A percentile compares a stretch with the other conserved stretches of the same genome.
Evolutionary conservation across 164 flowering plant genomes (phyloP).

Genomic region (Stephania cephalantha): DNA sequence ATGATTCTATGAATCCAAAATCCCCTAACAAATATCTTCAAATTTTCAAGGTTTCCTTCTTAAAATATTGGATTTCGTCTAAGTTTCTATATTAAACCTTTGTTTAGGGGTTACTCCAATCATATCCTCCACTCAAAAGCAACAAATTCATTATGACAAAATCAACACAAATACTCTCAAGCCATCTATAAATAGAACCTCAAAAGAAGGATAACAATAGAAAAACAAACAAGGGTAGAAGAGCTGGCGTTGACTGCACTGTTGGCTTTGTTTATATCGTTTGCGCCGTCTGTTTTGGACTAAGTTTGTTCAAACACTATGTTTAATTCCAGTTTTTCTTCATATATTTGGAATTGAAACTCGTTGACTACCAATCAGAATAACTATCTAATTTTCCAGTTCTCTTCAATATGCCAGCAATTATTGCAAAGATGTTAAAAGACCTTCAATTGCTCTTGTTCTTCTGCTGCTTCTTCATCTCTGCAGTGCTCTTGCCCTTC

Average conservation of each 20-base stretch:
- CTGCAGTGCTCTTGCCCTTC: background rate
- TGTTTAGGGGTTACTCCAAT: background rate
- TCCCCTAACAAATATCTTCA: background rate
- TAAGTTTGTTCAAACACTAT: background rate
- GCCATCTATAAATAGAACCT: background rate
- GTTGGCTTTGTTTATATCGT: background rate
- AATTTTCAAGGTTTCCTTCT: no score
- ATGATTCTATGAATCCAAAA: background rate
- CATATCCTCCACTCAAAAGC: background rate
- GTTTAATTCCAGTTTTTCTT: background rate
- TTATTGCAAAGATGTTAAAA: constrained; percentile 1
- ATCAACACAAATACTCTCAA: background rate
- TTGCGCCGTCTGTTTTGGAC: background rate
- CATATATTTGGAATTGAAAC: background rate
- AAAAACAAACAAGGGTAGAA: background rate
- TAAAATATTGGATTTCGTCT: no score
- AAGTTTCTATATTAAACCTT: background rate
- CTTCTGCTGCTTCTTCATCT: background rate
- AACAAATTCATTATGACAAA: background rate
- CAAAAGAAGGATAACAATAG: background rate
- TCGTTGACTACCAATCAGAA: constrained; percentile 5
- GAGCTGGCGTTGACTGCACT: background rate
- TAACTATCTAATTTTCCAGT: background rate
- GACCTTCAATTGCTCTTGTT: background rate
- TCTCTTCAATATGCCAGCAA: background rate